Evolutionary conservation across 345 rosid species (phyloP).

Genomic region (Ceriops zippeliana): DNA sequence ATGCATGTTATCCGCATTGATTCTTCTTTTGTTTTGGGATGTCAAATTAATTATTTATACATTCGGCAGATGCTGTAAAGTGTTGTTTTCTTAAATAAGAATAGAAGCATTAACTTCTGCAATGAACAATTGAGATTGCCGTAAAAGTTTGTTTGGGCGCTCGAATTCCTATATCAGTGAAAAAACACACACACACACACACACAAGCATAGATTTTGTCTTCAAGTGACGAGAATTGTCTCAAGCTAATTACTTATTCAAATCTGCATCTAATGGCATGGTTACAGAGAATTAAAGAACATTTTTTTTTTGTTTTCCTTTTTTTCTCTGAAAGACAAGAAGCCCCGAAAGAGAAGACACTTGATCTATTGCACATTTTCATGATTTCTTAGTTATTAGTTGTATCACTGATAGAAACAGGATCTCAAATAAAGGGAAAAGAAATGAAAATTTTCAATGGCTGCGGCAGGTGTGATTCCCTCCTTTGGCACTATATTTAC

Average conservation of each 20-base stretch:
- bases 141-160: constrained; percentile 3
- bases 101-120: not conserved
- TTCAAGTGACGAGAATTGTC: not conserved
- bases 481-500: constrained; percentile 35
- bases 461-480: constrained; percentile 40
- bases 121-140: not conserved
- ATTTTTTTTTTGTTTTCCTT: not conserved
- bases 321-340: not conserved
- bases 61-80: not conserved
- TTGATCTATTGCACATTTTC: not conserved
- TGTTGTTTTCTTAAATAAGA: not conserved
- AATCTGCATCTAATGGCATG: too few relatives aligned
- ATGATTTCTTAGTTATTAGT: not conserved
- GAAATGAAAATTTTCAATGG: constrained; percentile 19
- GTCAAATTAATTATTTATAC: not conserved
- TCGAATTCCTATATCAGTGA: not conserved
- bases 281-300: not conserved
- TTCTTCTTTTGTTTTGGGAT: not conserved
- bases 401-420: not conserved
- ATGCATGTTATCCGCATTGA: not conserved
- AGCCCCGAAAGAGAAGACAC: not conserved
- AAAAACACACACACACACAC: too few relatives aligned
- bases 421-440: not conserved
- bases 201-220: not conserved
- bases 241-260: not conserved